phyloP scores from a whole-genome alignment of 345 rosid species.

The Acer campestre region DNA sequence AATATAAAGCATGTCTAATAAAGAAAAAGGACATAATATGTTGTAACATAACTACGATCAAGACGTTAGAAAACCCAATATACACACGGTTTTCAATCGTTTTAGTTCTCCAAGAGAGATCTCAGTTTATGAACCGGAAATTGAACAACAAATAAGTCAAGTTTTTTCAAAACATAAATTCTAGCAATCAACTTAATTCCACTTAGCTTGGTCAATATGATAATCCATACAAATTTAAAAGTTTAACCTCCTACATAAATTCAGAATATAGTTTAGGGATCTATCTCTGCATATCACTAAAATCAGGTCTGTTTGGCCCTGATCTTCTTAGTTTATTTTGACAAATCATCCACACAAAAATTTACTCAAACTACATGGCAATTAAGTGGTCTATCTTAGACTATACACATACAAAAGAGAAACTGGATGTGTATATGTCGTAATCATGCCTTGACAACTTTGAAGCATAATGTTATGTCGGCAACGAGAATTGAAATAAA shows the following conservation, averaged over 20 bases:
- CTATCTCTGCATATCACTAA: background rate
- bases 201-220: no score
- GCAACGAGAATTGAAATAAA: no score
- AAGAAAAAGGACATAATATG: background rate
- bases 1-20: background rate
- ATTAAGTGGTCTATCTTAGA: background rate
- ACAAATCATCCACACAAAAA: background rate
- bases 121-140: background rate
- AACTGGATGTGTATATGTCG: no score
- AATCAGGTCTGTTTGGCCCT: background rate
- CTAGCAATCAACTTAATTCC: background rate
- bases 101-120: background rate
- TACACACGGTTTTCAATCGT: background rate
- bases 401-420: no score
- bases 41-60: background rate
- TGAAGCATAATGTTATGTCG: no score
- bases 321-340: background rate
- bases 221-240: background rate
- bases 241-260: background rate
- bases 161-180: background rate
- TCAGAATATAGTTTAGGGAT: background rate
- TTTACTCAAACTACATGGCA: background rate
- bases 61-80: background rate
- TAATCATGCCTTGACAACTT: no score
- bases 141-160: background rate